Conservation (phyloP, 1,284 basidiomycete species). For the Cutaneotrichosporon spelunceum region DNA sequence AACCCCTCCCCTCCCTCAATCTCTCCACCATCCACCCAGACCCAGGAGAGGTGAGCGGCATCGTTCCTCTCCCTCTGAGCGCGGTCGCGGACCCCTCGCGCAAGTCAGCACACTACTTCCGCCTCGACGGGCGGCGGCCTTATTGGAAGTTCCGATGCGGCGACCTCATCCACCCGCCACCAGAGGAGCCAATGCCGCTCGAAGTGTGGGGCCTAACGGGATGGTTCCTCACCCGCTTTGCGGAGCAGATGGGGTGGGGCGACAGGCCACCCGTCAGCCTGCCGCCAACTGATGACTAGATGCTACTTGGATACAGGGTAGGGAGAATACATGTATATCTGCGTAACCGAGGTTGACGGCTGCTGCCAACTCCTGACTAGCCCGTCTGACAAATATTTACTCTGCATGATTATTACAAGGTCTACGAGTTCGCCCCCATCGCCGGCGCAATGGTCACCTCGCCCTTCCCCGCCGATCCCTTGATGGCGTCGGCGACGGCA, state of each 20-base stretch:
- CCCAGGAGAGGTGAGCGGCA: constrained; percentile 36
- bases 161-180: constrained; percentile 29
- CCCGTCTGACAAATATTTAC: too few relatives aligned
- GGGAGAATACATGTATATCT: background rate
- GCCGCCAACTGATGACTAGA: constrained; percentile 10
- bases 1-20: constrained; percentile 30
- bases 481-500: background rate
- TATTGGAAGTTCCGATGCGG: constrained; percentile 39
- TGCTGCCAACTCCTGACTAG: too few relatives aligned
- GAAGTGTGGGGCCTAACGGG: constrained; percentile 48
- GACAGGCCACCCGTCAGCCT: constrained; percentile 21
- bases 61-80: constrained; percentile 39
- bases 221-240: constrained; percentile 43
- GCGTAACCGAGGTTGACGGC: too few relatives aligned
- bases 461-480: background rate
- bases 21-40: constrained; percentile 29
- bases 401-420: too few relatives aligned
- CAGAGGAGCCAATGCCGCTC: constrained; percentile 20
- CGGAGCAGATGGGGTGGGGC: constrained; percentile 35
- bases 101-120: constrained; percentile 36
- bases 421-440: background rate
- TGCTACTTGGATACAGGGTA: background rate
- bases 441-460: background rate
- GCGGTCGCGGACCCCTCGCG: constrained; percentile 24
- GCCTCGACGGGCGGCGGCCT: constrained; percentile 33